Evolutionary conservation across 164 flowering plant species (phyloP).

Genomic region (Piper longum): DNA sequence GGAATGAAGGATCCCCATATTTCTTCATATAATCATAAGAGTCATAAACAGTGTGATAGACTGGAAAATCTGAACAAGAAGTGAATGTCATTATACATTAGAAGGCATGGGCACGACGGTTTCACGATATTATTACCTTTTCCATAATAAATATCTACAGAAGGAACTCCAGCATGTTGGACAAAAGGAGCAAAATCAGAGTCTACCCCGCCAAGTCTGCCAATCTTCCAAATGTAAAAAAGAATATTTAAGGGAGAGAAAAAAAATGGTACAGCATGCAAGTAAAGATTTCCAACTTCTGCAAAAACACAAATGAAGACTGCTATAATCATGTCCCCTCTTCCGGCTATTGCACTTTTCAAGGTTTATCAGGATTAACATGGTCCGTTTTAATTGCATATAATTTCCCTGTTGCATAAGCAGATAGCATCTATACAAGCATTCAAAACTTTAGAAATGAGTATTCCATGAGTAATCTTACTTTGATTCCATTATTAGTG

Average conservation of each 20-base stretch:
- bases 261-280: neutral
- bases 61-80: slow-evolving; percentile 65
- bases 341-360: no score
- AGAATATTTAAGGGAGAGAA: neutral
- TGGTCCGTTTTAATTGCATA: no score
- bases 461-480: slow-evolving; percentile 13
- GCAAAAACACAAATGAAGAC: neutral
- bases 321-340: neutral
- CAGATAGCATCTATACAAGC: neutral
- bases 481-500: slow-evolving; percentile 28
- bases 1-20: slow-evolving; percentile 75
- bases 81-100: neutral
- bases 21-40: slow-evolving; percentile 68
- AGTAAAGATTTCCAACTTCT: neutral
- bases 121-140: slow-evolving; percentile 29
- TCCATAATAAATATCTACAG: slow-evolving; percentile 75
- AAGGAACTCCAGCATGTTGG: slow-evolving; percentile 87
- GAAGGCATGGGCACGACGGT: neutral
- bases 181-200: slow-evolving; percentile 91
- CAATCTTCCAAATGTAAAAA: neutral
- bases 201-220: slow-evolving; percentile 61
- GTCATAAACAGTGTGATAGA: slow-evolving; percentile 90
- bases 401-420: no score
- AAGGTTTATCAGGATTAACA: no score
- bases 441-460: neutral